Evolutionary conservation across 2,329 filamentous ascomycete genomes (phyloP).

Genomic region (Clonostachys rosea): DNA sequence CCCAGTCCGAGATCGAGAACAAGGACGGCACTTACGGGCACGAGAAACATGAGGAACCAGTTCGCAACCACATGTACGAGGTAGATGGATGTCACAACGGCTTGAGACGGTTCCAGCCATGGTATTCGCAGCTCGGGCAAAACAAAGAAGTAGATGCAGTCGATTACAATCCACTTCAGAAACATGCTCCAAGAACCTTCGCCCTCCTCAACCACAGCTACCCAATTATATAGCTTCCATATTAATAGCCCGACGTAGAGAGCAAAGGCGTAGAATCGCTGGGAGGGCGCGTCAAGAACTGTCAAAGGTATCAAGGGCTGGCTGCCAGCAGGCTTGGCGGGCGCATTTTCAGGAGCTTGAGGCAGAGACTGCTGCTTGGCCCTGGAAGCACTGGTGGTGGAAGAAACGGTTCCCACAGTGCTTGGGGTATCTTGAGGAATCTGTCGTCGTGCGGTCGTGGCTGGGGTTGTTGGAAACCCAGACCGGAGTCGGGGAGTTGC

Average conservation of each 20-base stretch:
- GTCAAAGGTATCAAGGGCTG: constrained; percentile 74
- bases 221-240: constrained; percentile 87
- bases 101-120: constrained; percentile 88
- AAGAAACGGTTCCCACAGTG: constrained; percentile 19
- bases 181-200: constrained; percentile 86
- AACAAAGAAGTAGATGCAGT: constrained; percentile 82
- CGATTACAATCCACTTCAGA: constrained; percentile 87
- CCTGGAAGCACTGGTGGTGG: constrained; percentile 13
- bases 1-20: neutral
- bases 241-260: constrained; percentile 72
- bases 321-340: constrained; percentile 14
- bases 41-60: constrained; percentile 88
- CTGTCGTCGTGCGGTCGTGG: constrained; percentile 33
- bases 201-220: constrained; percentile 72
- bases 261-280: constrained; percentile 82
- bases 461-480: constrained; percentile 75
- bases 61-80: constrained; percentile 68
- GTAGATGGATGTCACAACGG: constrained; percentile 67
- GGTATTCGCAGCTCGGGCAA: constrained; percentile 87
- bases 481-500: constrained; percentile 77
- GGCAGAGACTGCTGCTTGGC: constrained; percentile 32
- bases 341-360: constrained; percentile 37
- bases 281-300: constrained; percentile 83
- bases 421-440: constrained; percentile 23
- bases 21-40: constrained; percentile 54